Evolutionary conservation across 345 rosid genomes (phyloP).

Genomic region (Eucalyptus pumila): DNA sequence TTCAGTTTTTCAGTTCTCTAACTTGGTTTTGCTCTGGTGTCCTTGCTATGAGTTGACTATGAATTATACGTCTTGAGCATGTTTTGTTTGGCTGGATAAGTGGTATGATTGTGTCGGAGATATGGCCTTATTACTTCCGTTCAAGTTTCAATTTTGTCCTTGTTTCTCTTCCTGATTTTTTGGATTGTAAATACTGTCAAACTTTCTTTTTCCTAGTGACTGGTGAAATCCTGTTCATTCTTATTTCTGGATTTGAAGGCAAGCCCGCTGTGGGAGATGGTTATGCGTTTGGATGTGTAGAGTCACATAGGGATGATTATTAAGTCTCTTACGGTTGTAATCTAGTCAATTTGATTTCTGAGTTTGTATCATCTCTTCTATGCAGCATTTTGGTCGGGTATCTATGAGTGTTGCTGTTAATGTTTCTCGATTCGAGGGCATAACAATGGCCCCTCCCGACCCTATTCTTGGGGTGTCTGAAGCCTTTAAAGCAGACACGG

Average conservation of each 20-base stretch:
- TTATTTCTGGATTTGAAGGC: not conserved
- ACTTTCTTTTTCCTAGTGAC: not conserved
- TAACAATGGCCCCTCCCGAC: slow-evolving; percentile 96
- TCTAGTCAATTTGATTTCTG: not conserved
- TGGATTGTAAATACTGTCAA: not conserved
- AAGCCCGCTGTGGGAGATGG: not conserved
- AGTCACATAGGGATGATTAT: not conserved
- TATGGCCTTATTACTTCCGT: not conserved
- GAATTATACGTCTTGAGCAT: not conserved
- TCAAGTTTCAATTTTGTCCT: not conserved
- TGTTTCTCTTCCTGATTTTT: not conserved
- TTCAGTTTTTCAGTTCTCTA: not conserved
- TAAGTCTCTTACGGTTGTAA: not conserved
- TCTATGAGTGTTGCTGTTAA: slow-evolving; percentile 53
- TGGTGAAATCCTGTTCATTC: not conserved
- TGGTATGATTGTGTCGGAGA: not conserved
- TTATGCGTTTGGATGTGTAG: not conserved
- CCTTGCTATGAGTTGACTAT: not conserved
- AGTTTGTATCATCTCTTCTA: not conserved
- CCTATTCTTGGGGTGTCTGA: slow-evolving; percentile 97
- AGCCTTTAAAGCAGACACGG: slow-evolving; percentile 77
- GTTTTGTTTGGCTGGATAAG: not conserved
- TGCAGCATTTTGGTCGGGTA: slow-evolving; percentile 54
- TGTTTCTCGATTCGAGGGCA: slow-evolving; percentile 74
- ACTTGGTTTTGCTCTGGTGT: not conserved